Evolutionary conservation across 768 basidiomycete species (phyloP).

Genomic region (Coprinellus aureogranulatus): DNA sequence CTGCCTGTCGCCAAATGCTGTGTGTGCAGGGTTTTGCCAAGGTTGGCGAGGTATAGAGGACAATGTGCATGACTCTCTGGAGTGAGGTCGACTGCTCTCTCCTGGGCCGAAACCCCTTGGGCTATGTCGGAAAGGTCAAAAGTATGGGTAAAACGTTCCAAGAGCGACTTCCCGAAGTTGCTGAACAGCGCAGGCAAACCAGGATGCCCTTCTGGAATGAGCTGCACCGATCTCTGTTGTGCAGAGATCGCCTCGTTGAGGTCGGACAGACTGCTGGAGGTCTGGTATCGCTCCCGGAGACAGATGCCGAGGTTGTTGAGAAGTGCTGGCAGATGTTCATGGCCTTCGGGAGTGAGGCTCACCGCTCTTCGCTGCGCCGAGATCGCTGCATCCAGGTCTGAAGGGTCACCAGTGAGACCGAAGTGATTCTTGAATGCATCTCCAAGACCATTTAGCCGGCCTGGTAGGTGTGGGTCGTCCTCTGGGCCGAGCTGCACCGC

Average conservation of each 20-base stretch:
- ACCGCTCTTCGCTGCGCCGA: neutral
- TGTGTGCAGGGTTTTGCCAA: neutral
- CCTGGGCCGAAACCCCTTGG: neutral
- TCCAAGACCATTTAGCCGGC: neutral
- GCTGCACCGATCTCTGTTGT: slow-evolving; percentile 7
- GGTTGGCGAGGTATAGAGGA: neutral
- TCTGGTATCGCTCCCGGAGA: neutral
- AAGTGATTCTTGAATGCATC: neutral
- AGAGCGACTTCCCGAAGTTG: neutral
- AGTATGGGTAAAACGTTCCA: slow-evolving; percentile 11
- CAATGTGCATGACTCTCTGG: neutral
- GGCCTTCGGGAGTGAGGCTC: neutral
- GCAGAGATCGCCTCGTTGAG: slow-evolving; percentile 12
- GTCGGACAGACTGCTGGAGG: slow-evolving; percentile 6
- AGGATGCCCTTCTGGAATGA: neutral
- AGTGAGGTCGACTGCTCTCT: neutral
- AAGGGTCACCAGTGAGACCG: neutral
- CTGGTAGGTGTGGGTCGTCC: neutral
- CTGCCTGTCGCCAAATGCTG: neutral
- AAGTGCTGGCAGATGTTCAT: too few species aligned
- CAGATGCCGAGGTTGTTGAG: neutral
- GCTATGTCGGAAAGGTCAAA: neutral
- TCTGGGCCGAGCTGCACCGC: neutral
- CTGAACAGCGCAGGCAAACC: neutral
- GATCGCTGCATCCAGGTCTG: neutral